These are phyloP conservation scores for Auriscalpium vulgare DNA, from an alignment of 768 basidiomycete genomes.

Conservation along the genomic window DNA sequence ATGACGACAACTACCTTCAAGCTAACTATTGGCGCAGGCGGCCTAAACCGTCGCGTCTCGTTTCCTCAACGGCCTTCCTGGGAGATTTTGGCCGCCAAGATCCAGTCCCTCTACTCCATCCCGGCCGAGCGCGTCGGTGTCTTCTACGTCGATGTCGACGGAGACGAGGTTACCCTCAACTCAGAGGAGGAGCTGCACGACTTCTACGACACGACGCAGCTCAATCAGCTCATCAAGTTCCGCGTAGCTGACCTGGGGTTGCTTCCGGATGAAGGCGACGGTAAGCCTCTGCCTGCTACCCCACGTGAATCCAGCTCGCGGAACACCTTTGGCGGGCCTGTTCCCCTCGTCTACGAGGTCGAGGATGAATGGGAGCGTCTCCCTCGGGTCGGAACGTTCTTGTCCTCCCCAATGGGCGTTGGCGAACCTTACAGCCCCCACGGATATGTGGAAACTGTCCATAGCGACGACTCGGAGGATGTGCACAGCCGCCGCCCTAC, in stretches of 20 bases:
- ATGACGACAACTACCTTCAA: constrained; percentile 58
- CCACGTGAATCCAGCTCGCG: constrained; percentile 32
- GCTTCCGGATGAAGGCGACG: constrained; percentile 25
- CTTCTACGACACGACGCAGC: constrained; percentile 38
- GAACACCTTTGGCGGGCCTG: constrained; percentile 51
- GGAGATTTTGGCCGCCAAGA: constrained; percentile 45
- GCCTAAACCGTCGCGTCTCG: constrained; percentile 47
- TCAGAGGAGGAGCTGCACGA: constrained; percentile 74
- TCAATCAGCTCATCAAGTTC: constrained; percentile 42
- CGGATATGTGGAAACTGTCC: constrained; percentile 56
- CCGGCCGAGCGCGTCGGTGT: constrained; percentile 52
- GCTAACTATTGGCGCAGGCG: constrained; percentile 38
- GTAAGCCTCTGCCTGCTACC: constrained; percentile 25
- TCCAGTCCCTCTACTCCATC: constrained; percentile 49
- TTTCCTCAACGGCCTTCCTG: constrained; percentile 50
- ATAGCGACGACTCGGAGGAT: constrained; percentile 24
- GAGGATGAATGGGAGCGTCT: constrained; percentile 63
- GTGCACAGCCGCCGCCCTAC: not conserved
- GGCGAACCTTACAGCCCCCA: constrained; percentile 38
- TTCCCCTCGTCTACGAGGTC: constrained; percentile 37
- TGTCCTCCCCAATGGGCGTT: constrained; percentile 17
- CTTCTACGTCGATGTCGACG: constrained; percentile 65
- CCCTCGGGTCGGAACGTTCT: constrained; percentile 35
- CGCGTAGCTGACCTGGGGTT: constrained; percentile 48
- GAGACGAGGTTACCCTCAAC: constrained; percentile 71